Conservation (phyloP, 1,284 basidiomycete genomes). For the Austroboletus niveus region DNA sequence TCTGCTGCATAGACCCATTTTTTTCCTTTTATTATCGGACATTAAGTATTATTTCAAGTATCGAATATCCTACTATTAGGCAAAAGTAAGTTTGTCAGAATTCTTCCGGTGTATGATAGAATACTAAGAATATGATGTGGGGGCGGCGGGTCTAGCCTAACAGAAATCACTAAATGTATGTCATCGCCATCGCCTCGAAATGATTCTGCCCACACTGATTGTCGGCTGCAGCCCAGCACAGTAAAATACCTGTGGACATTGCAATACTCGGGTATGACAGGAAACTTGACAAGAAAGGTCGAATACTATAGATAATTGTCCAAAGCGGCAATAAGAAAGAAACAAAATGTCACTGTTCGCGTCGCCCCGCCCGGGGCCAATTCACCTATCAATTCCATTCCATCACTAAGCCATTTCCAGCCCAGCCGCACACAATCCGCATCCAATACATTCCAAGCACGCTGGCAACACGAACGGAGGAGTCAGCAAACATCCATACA, state of each 20-base stretch:
- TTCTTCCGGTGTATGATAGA: too few species aligned
- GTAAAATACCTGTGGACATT: not conserved
- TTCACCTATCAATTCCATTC: not conserved
- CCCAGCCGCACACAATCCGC: constrained; percentile 52
- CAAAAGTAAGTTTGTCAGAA: too few species aligned
- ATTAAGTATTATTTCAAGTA: too few species aligned
- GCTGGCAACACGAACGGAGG: constrained; percentile 29
- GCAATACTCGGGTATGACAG: not conserved
- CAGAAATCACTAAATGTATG: too few species aligned
- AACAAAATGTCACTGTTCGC: not conserved
- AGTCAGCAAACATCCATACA: constrained; percentile 1
- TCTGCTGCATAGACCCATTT: too few species aligned
- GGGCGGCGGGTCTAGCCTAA: too few species aligned
- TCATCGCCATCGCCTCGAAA: too few species aligned
- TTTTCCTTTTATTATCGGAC: too few species aligned
- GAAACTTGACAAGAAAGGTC: not conserved
- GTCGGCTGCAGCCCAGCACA: not conserved
- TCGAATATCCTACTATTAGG: too few species aligned
- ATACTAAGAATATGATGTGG: too few species aligned
- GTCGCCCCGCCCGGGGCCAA: not conserved
- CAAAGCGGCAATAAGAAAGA: not conserved
- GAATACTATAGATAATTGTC: not conserved
- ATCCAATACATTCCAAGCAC: constrained; percentile 54
- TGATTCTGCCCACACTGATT: too few species aligned
- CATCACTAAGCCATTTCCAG: constrained; percentile 30